A percentile compares a stretch with the other conserved stretches of the same genome.
Conservation (phyloP, 2,329 filamentous ascomycete genomes). For the Claviceps lovelessii region DNA sequence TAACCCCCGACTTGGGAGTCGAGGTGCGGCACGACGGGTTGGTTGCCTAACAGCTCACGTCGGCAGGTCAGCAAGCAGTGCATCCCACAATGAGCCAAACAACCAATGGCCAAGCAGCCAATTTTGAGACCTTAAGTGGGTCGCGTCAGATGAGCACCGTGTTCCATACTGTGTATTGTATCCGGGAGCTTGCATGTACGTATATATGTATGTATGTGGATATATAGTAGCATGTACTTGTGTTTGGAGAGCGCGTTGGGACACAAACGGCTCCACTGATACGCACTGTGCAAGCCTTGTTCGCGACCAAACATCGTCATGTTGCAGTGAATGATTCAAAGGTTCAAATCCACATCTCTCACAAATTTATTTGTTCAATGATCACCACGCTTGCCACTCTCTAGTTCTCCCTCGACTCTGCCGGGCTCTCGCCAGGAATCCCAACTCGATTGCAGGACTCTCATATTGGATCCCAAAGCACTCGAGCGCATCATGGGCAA, state of each 20-base stretch:
- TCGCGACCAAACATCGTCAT: background rate
- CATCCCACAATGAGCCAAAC: background rate
- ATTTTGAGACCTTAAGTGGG: background rate
- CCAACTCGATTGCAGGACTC: background rate
- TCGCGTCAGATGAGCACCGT: constrained; percentile 6
- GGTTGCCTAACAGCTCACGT: background rate
- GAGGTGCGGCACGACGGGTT: background rate
- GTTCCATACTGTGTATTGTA: background rate
- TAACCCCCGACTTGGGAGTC: background rate
- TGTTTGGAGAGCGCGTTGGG: no score
- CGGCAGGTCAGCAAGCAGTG: background rate
- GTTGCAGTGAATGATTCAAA: no score
- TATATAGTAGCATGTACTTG: no score
- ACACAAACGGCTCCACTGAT: background rate
- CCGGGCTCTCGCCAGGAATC: background rate
- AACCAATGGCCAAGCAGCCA: background rate
- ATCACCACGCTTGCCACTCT: no score
- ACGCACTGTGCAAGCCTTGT: background rate
- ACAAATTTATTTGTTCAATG: no score
- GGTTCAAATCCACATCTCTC: no score
- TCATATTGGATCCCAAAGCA: background rate
- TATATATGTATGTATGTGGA: no score
- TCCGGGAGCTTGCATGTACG: no score
- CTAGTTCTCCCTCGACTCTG: background rate
- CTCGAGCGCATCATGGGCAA: constrained; percentile 57